Evolutionary conservation across 805 yeast species (phyloP).

Genomic region (Candida schatavii): DNA sequence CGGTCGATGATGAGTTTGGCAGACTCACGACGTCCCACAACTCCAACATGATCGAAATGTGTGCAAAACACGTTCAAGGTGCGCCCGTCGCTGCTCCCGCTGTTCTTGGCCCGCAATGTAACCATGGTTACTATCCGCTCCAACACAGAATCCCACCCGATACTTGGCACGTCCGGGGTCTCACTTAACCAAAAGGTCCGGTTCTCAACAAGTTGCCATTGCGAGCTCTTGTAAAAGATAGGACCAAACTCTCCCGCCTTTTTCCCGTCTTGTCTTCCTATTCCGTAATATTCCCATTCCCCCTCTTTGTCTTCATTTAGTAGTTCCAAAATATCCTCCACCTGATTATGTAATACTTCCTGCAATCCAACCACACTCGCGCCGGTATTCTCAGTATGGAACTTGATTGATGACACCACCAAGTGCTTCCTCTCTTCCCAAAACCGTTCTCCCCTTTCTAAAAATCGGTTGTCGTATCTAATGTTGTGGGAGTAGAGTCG

Average conservation of each 20-base stretch:
- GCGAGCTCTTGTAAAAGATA: constrained; percentile 26
- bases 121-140: constrained; percentile 41
- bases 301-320: constrained; percentile 22
- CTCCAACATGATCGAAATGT: constrained; percentile 42
- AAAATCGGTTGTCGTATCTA: constrained; percentile 38
- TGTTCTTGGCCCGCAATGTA: constrained; percentile 26
- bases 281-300: constrained; percentile 38
- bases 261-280: constrained; percentile 33
- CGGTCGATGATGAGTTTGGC: constrained; percentile 32
- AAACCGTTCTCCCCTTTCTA: constrained; percentile 37
- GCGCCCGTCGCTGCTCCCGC: constrained; percentile 25
- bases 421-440: constrained; percentile 44
- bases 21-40: constrained; percentile 32
- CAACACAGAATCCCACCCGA: constrained; percentile 44
- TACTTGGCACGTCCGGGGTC: constrained; percentile 35
- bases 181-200: constrained; percentile 41
- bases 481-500: constrained; percentile 44
- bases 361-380: constrained; percentile 39
- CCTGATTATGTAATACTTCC: constrained; percentile 36
- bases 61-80: constrained; percentile 36
- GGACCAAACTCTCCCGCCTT: constrained; percentile 36
- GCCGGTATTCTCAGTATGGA: constrained; percentile 25
- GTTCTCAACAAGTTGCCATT: constrained; percentile 30
- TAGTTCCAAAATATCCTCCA: constrained; percentile 25
- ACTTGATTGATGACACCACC: constrained; percentile 39